Conservation (phyloP, 1,139 yeast genomes). For the Yamadazyma spencermartinsiae region DNA sequence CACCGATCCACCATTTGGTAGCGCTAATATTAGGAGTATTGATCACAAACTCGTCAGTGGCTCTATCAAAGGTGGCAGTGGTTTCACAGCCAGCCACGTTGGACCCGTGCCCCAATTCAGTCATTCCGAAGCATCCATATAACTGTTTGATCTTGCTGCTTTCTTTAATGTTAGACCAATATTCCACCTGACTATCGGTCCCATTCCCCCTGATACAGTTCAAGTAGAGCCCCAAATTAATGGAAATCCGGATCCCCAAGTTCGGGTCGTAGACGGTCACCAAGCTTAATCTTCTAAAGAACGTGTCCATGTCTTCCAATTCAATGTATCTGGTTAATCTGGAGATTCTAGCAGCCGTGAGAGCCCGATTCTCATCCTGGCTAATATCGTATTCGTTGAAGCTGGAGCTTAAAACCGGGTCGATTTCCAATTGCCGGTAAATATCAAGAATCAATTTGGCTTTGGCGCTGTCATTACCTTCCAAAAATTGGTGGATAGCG, state of each 20-base stretch:
- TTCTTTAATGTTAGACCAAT: conserved; percentile 43
- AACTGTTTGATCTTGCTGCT: conserved; percentile 37
- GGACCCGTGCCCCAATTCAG: conserved; percentile 52
- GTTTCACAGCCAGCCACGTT: conserved; percentile 50
- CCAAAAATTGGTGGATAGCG: conserved; percentile 42
- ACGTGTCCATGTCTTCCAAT: conserved; percentile 34
- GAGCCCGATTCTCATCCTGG: conserved; percentile 38
- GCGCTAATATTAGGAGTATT: conserved; percentile 53
- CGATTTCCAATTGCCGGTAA: conserved; percentile 44
- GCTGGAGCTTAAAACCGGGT: conserved; percentile 38
- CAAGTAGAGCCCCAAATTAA: conserved; percentile 70
- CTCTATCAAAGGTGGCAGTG: conserved; percentile 45
- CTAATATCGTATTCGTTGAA: conserved; percentile 38
- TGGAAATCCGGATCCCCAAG: conserved; percentile 52
- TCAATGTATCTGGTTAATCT: conserved; percentile 42
- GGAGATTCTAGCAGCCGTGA: conserved; percentile 37
- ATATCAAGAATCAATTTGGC: conserved; percentile 30
- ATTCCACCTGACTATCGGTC: conserved; percentile 45
- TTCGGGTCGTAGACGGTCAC: conserved; percentile 65
- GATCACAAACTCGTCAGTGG: conserved; percentile 43
- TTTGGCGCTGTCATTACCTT: conserved; percentile 34
- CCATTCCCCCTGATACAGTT: conserved; percentile 75
- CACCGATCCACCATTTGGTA: conserved; percentile 55
- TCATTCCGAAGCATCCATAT: conserved; percentile 52
- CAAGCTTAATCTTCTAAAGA: conserved; percentile 47